A percentile compares a stretch with the other conserved stretches of the same genome.
phyloP scores from a whole-genome alignment of 768 basidiomycete genomes.

The Harrya chromipes region DNA sequence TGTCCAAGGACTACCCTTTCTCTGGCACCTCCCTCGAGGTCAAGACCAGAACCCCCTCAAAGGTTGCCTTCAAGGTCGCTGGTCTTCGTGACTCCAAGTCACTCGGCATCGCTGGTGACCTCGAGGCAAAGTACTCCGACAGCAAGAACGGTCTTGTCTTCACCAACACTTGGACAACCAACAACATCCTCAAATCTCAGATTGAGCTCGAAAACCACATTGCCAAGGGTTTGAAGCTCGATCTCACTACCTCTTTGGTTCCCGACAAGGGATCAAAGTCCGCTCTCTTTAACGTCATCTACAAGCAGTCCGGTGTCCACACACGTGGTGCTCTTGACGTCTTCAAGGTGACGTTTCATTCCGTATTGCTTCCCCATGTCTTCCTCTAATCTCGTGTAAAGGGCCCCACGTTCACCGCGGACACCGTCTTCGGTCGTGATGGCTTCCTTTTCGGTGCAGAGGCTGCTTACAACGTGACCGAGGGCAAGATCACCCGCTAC shows the following conservation, averaged over 20 bases:
- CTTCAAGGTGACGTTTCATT: conserved; percentile 69
- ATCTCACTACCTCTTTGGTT: conserved; percentile 75
- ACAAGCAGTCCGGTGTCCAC: conserved; percentile 97
- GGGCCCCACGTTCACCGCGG: conserved; percentile 97
- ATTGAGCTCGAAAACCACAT: conserved; percentile 97
- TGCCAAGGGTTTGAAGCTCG: conserved; percentile 96
- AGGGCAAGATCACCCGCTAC: conserved; percentile 89
- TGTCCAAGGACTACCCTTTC: conserved; percentile 91
- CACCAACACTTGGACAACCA: conserved; percentile 95
- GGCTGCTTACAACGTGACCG: conserved; percentile 94
- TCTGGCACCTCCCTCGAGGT: conserved; percentile 69
- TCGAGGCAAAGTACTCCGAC: conserved; percentile 94
- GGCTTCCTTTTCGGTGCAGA: conserved; percentile 97
- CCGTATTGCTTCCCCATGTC: not conserved
- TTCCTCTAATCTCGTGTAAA: conserved; percentile 29
- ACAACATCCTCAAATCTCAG: conserved; percentile 87
- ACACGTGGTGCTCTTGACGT: conserved; percentile 86
- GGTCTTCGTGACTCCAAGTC: conserved; percentile 79
- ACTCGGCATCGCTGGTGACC: conserved; percentile 74
- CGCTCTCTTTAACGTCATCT: conserved; percentile 77
- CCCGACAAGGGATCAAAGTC: conserved; percentile 87
- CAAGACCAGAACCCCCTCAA: conserved; percentile 86
- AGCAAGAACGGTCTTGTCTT: conserved; percentile 89
- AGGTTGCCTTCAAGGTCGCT: conserved; percentile 90
- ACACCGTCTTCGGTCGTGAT: conserved; percentile 92